These are phyloP conservation scores for Saccharomycopsis crataegensis DNA, from an alignment of 1,139 yeast species.

Conservation along the genomic window DNA sequence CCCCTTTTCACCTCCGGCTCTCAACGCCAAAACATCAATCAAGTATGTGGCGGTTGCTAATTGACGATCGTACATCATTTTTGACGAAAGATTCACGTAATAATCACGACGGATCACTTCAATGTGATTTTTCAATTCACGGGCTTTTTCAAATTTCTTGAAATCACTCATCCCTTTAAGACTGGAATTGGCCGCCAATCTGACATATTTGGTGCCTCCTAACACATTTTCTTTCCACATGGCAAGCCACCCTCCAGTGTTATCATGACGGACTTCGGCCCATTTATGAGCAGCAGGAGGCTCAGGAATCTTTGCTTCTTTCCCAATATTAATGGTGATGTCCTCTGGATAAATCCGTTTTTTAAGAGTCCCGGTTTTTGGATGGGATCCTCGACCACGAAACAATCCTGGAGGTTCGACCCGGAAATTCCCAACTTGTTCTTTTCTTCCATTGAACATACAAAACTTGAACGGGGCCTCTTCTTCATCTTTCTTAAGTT, in stretches of 20 bases:
- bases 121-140: constrained; percentile 70
- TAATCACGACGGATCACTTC: constrained; percentile 73
- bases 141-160: constrained; percentile 89
- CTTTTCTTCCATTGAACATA: constrained; percentile 77
- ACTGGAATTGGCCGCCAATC: constrained; percentile 88
- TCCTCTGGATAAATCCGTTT: constrained; percentile 85
- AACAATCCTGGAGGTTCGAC: constrained; percentile 96
- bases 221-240: constrained; percentile 95
- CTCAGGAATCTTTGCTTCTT: constrained; percentile 62
- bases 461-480: constrained; percentile 85
- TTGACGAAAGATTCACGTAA: constrained; percentile 59
- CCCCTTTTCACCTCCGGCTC: constrained; percentile 98
- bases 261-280: constrained; percentile 87
- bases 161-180: constrained; percentile 86
- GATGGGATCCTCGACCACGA: constrained; percentile 96
- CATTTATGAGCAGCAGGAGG: constrained; percentile 86
- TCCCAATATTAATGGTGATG: constrained; percentile 75
- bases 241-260: constrained; percentile 91
- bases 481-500: constrained; percentile 60
- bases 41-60: constrained; percentile 91
- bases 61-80: constrained; percentile 79
- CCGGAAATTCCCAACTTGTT: constrained; percentile 87
- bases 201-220: constrained; percentile 75
- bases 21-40: constrained; percentile 88
- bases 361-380: constrained; percentile 85